Evolutionary conservation across 257 asterid species (phyloP).

Genomic region (Cordia subcordata): DNA sequence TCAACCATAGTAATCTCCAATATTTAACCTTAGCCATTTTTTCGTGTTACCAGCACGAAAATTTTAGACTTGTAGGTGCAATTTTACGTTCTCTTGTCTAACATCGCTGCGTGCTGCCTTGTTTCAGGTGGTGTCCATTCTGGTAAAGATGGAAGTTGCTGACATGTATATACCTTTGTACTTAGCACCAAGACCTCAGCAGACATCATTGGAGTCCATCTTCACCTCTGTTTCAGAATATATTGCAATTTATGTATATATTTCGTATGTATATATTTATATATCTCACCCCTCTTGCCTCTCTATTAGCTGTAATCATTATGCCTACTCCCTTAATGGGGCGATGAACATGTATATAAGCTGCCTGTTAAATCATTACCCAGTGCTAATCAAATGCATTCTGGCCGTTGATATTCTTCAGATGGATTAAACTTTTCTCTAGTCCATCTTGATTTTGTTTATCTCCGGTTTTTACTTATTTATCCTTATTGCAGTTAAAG

Average conservation of each 20-base stretch:
- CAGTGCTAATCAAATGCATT: no score
- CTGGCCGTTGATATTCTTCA: no score
- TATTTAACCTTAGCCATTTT: not conserved
- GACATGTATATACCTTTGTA: constrained; percentile 16
- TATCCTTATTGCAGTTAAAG: no score
- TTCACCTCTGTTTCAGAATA: not conserved
- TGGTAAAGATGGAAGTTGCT: constrained; percentile 44
- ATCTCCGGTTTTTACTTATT: no score
- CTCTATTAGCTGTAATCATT: not conserved
- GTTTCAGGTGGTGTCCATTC: constrained; percentile 99
- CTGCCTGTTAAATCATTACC: not conserved
- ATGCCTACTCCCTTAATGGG: not conserved
- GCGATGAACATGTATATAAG: not conserved
- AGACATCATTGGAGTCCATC: not conserved
- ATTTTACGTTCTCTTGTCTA: constrained; percentile 1
- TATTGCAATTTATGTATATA: not conserved
- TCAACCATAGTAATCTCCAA: not conserved
- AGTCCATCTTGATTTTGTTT: no score
- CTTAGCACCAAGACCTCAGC: not conserved
- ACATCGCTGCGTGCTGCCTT: constrained; percentile 1
- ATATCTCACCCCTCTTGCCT: not conserved
- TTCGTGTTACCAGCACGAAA: not conserved
- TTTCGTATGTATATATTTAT: not conserved
- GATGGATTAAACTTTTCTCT: no score
- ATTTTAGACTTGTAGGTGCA: not conserved